Base-by-base conservation (phyloP, 495 filamentous ascomycete genomes). In the Penicillium malachiteum region DNA sequence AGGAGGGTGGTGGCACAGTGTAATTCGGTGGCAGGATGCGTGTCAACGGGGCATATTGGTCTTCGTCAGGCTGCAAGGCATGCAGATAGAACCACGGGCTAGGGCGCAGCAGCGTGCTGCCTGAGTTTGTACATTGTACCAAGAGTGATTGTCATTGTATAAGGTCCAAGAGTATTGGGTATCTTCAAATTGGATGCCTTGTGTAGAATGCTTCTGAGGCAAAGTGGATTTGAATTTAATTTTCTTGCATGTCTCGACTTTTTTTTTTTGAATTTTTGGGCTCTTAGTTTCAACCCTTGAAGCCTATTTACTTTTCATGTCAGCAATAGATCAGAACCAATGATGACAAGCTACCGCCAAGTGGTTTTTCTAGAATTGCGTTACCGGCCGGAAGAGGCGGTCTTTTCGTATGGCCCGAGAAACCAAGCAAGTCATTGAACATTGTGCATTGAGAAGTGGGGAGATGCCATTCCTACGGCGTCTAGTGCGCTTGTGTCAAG, bases 401-500 rank as follows among this genome's bases (percentile, higher is more conserved):
- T 41, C 45, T 45, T 35, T 63, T 58, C 34, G 45, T 32, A 43
- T 50, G 51, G 50, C 48, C 33, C 50, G 38, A 33, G 41, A 34
- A 26, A 1, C 39, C 44, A 58, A 63, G 64, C 62, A 67, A 62
- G 64, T 65, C 58, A 65, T 67, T 48, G 55, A 47, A 39, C 52
- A 49, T 56, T 47, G 50, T 56, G 62, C 58, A 62, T 60, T 43
- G 50, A 55, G 38, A 26, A 34, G 59, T 54, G 56, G 62, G 55
- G 64, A 33, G 42, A 46, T 37, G 40, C 50, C 26, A 54, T 56
- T 64, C 13, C 33, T 51, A 54, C 49, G 58, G 72, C 71, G 71
- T 72, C 64, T 75, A 72, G 57, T 67, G 71, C 72, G 71, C 69
- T 72, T 75, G 69, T 62, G 44, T 63, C 35, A 38, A 48, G 33